These are phyloP conservation scores for Prunella vulgaris DNA, from an alignment of 257 asterid species.

Conservation along the genomic window DNA sequence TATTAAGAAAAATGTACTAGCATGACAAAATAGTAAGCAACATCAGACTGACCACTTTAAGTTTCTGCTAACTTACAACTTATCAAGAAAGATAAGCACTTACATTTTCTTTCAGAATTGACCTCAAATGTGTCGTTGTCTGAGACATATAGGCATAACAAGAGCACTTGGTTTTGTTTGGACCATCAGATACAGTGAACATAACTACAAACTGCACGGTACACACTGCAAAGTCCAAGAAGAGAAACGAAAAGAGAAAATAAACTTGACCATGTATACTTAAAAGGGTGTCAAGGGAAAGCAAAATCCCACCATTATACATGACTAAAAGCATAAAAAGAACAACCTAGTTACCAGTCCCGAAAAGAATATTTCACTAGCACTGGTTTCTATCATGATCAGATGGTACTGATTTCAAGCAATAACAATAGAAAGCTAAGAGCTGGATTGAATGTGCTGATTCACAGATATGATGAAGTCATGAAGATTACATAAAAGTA, in stretches of 20 bases:
- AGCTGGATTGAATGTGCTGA: neutral
- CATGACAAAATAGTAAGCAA: neutral
- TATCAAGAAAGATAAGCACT: slow-evolving; percentile 26
- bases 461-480: slow-evolving; percentile 7
- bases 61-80: slow-evolving; percentile 1
- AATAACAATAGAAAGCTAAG: neutral
- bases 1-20: slow-evolving; percentile 11
- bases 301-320: slow-evolving; percentile 12
- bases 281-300: neutral
- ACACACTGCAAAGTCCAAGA: slow-evolving; percentile 56
- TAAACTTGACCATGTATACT: slow-evolving; percentile 6
- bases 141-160: slow-evolving; percentile 83
- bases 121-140: slow-evolving; percentile 83
- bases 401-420: neutral
- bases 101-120: slow-evolving; percentile 81
- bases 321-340: neutral
- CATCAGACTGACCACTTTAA: neutral
- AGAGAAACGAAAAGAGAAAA: slow-evolving; percentile 12
- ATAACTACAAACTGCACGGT: slow-evolving; percentile 75
- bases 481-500: no score
- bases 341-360: neutral
- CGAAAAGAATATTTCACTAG: neutral
- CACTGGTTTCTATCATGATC: slow-evolving; percentile 8
- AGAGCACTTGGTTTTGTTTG: slow-evolving; percentile 39
- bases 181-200: slow-evolving; percentile 52